phyloP scores from a whole-genome alignment of 352 stramenopile genomes.

The Phytophthora meadii region DNA sequence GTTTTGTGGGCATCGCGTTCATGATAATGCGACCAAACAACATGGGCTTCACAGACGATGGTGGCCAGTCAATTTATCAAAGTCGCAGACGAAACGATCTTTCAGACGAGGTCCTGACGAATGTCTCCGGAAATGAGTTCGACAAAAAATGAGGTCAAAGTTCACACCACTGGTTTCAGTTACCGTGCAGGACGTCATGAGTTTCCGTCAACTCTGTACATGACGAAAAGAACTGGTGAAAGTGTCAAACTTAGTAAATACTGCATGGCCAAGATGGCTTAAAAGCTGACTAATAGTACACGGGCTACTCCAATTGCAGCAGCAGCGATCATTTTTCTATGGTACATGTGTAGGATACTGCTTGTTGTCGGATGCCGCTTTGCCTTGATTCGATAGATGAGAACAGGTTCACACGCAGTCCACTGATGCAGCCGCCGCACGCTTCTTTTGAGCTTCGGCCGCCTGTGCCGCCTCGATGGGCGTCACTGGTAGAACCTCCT shows the following conservation, averaged over 20 bases:
- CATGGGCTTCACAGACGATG: slow-evolving; percentile 2
- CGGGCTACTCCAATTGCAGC: slow-evolving; percentile 18
- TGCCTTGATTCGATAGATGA: slow-evolving; percentile 13
- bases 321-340: slow-evolving; percentile 37
- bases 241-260: slow-evolving; percentile 43
- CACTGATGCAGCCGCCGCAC: slow-evolving; percentile 18
- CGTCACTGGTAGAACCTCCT: slow-evolving; percentile 41
- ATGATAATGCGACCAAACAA: slow-evolving; percentile 18
- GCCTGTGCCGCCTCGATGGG: slow-evolving; percentile 42
- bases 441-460: slow-evolving; percentile 40
- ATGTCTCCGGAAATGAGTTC: slow-evolving; percentile 22
- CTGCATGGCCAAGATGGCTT: slow-evolving; percentile 22
- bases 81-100: slow-evolving; percentile 20
- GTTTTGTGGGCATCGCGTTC: slow-evolving; percentile 1
- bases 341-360: slow-evolving; percentile 43
- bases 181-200: no score
- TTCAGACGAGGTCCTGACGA: slow-evolving; percentile 2
- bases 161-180: no score
- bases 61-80: slow-evolving; percentile 32
- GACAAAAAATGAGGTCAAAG: slow-evolving; percentile 11
- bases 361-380: slow-evolving; percentile 18
- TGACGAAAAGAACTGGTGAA: slow-evolving; percentile 2
- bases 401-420: slow-evolving; percentile 24
- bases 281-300: slow-evolving; percentile 47
- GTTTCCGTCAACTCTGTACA: no score